Conservation (phyloP, 2,329 filamentous ascomycete species). For the Fusarium denticulatum region DNA sequence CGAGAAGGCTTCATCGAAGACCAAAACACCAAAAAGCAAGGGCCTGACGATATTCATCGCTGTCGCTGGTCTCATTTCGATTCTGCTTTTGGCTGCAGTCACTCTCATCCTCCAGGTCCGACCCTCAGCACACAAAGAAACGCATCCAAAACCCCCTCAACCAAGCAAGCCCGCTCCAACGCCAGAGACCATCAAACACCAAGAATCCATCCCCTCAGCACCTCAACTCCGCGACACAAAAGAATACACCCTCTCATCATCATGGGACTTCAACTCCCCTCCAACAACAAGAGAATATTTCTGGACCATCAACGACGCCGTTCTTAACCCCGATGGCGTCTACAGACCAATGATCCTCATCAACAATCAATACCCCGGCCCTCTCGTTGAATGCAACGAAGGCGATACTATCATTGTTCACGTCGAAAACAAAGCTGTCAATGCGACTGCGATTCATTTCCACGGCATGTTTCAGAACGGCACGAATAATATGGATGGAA, state of each 20-base stretch:
- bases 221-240: constrained; percentile 47
- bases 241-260: constrained; percentile 66
- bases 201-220: constrained; percentile 35
- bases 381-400: constrained; percentile 76
- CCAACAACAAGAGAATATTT: constrained; percentile 65
- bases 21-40: neutral
- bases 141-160: constrained; percentile 1
- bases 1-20: rapidly evolving
- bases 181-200: constrained; percentile 24
- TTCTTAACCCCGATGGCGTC: constrained; percentile 69
- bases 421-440: constrained; percentile 72
- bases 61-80: constrained; percentile 27
- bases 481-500: constrained; percentile 79
- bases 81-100: constrained; percentile 36
- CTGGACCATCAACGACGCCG: constrained; percentile 68
- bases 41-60: neutral
- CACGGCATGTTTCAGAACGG: constrained; percentile 83
- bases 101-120: constrained; percentile 23
- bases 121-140: neutral
- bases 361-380: constrained; percentile 79
- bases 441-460: constrained; percentile 77
- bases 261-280: constrained; percentile 64
- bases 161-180: neutral
- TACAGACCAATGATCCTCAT: constrained; percentile 71
- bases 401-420: constrained; percentile 77